phyloP scores from a whole-genome alignment of 192 early-diverging fungal species.

The Mortierella claussenii region DNA sequence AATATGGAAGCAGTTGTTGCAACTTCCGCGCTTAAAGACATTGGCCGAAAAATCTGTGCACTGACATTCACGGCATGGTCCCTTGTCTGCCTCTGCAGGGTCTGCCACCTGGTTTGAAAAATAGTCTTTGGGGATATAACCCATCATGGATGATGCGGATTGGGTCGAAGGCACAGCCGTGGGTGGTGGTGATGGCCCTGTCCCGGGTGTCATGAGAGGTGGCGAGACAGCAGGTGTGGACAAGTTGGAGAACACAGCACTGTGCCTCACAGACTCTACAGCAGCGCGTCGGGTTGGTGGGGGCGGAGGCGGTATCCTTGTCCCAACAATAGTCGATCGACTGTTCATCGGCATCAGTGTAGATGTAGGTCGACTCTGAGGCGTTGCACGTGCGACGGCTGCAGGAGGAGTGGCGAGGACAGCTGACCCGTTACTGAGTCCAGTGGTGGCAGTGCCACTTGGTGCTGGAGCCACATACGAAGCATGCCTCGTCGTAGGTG shows the following conservation, averaged over 20 bases:
- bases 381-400: slow-evolving; percentile 28
- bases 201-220: slow-evolving; percentile 27
- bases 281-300: slow-evolving; percentile 45
- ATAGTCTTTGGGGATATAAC: slow-evolving; percentile 56
- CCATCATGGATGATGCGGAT: slow-evolving; percentile 52
- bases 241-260: slow-evolving; percentile 32
- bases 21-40: slow-evolving; percentile 78
- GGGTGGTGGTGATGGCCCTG: slow-evolving; percentile 43
- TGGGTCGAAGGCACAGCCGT: slow-evolving; percentile 52
- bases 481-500: slow-evolving; percentile 46
- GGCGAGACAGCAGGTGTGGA: slow-evolving; percentile 20
- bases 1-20: slow-evolving; percentile 87
- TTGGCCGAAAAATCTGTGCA: slow-evolving; percentile 81
- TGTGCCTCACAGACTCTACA: slow-evolving; percentile 31
- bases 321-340: slow-evolving; percentile 38
- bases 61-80: slow-evolving; percentile 70
- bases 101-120: slow-evolving; percentile 26
- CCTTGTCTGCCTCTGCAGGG: slow-evolving; percentile 30
- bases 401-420: slow-evolving; percentile 7
- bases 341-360: slow-evolving; percentile 13
- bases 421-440: not conserved
- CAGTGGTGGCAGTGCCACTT: slow-evolving; percentile 9
- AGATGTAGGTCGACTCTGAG: slow-evolving; percentile 20
- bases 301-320: slow-evolving; percentile 48
- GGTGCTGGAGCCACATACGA: slow-evolving; percentile 29